These are phyloP conservation scores for Pleurotus giganteus DNA, from an alignment of 768 basidiomycete genomes.

Conservation along the genomic window DNA sequence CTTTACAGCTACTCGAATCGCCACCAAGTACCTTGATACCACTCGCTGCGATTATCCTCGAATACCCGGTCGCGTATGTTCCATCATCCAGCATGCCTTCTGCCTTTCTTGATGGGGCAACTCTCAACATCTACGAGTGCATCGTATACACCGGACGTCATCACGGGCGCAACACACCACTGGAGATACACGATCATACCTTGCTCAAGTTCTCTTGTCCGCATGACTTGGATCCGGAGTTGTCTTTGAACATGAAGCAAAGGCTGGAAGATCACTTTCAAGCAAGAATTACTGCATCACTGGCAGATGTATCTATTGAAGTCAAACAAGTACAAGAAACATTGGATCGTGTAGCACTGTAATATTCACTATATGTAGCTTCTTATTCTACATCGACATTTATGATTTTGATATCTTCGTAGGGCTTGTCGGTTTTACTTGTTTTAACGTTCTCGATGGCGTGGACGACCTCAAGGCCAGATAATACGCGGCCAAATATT, in stretches of 20 bases:
- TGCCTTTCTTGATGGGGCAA: conserved; percentile 41
- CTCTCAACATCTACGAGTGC: conserved; percentile 53
- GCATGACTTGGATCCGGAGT: conserved; percentile 21
- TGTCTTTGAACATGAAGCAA: conserved; percentile 25
- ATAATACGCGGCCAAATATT: conserved; percentile 86
- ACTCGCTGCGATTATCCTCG: conserved; percentile 57
- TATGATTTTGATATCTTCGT: conserved; percentile 90
- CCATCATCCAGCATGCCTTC: conserved; percentile 23
- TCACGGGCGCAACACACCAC: conserved; percentile 10
- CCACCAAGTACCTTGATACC: conserved; percentile 34
- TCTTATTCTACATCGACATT: conserved; percentile 70
- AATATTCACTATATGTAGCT: conserved; percentile 9
- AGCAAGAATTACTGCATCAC: conserved; percentile 24
- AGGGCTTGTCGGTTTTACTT: conserved; percentile 84
- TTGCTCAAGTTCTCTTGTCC: conserved; percentile 63
- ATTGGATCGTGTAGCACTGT: conserved; percentile 48
- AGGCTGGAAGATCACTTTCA: conserved; percentile 33
- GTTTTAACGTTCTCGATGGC: conserved; percentile 89
- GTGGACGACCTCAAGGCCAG: conserved; percentile 88
- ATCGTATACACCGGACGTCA: conserved; percentile 19
- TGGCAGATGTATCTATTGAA: conserved; percentile 18
- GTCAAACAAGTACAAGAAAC: conserved; percentile 34
- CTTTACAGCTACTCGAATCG: conserved; percentile 8
- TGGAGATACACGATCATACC: conserved; percentile 22
- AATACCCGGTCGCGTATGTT: conserved; percentile 58